Percentiles rank a stretch among this genome's conserved stretches.
Evolutionary conservation across 2,329 filamentous ascomycete species (phyloP).

Genomic region (Aspergillus fumigatiaffinis): DNA sequence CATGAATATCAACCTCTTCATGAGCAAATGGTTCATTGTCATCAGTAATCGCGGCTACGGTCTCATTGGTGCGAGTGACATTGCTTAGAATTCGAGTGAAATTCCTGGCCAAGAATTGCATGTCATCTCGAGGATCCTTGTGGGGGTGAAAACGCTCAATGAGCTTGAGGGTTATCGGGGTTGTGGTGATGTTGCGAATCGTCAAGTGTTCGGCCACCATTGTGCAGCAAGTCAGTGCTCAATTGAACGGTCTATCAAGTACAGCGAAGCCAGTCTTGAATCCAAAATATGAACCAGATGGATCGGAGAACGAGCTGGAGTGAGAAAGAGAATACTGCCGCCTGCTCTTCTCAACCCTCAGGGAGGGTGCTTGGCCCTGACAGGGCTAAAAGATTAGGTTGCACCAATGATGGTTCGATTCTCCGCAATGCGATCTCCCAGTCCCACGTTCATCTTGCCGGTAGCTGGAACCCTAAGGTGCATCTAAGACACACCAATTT

Average conservation of each 20-base stretch:
- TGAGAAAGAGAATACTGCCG: not conserved
- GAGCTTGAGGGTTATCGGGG: slow-evolving; percentile 65
- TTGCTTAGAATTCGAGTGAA: slow-evolving; percentile 44
- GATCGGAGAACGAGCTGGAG: no score
- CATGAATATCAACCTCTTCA: slow-evolving; percentile 58
- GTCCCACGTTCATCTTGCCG: no score
- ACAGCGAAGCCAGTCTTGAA: not conserved
- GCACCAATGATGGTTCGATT: not conserved
- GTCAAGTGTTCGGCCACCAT: slow-evolving; percentile 52
- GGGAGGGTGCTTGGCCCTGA: not conserved
- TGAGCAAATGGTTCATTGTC: slow-evolving; percentile 59
- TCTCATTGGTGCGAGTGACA: slow-evolving; percentile 40
- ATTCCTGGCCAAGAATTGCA: slow-evolving; percentile 45
- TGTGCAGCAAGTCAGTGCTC: not conserved
- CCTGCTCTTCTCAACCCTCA: not conserved
- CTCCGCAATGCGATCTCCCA: not conserved
- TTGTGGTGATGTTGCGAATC: slow-evolving; percentile 77
- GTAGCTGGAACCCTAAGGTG: no score
- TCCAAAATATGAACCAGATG: not conserved
- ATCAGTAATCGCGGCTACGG: slow-evolving; percentile 41
- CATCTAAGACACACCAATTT: not conserved
- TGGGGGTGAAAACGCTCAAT: slow-evolving; percentile 68
- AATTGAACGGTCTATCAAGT: not conserved
- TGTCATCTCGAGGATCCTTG: slow-evolving; percentile 35
- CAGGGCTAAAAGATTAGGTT: not conserved